A percentile compares a stretch with the other conserved stretches of the same genome.
Conservation (phyloP, 805 yeast species). For the Kodamaea hsintzibuensis region DNA sequence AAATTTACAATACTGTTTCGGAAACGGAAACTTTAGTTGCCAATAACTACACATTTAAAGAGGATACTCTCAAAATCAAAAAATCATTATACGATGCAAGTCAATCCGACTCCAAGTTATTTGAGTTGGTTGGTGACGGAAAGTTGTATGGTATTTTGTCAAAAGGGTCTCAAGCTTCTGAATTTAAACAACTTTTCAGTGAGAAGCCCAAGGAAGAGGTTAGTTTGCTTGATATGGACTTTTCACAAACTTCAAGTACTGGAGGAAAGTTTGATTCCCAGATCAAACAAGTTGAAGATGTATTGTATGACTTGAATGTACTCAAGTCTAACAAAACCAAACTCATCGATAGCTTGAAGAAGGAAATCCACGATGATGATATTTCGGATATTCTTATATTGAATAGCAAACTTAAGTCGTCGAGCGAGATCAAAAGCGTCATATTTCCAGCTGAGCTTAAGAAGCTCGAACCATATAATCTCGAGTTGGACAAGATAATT, state of each 20-base stretch:
- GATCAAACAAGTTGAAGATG: constrained; percentile 54
- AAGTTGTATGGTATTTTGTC: constrained; percentile 28
- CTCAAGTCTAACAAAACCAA: constrained; percentile 64
- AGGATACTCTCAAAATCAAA: constrained; percentile 57
- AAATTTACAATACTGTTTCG: constrained; percentile 36
- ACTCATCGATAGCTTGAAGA: constrained; percentile 65
- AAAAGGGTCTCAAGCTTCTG: constrained; percentile 44
- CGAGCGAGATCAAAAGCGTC: constrained; percentile 53
- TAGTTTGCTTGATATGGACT: constrained; percentile 69
- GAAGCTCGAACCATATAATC: constrained; percentile 70
- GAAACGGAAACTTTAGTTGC: constrained; percentile 31
- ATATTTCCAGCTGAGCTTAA: constrained; percentile 69
- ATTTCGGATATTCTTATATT: constrained; percentile 73
- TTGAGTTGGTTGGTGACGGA: constrained; percentile 39
- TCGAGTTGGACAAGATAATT: constrained; percentile 67
- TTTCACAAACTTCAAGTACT: constrained; percentile 21
- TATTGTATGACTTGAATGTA: constrained; percentile 59
- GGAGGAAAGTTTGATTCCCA: constrained; percentile 29
- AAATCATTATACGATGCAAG: constrained; percentile 63
- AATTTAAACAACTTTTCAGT: constrained; percentile 35
- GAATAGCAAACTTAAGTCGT: constrained; percentile 56
- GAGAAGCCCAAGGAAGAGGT: constrained; percentile 25
- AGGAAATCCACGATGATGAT: constrained; percentile 75
- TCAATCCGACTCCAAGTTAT: constrained; percentile 56
- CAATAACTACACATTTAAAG: constrained; percentile 34